Evolutionary conservation across 768 basidiomycete species (phyloP), one percentile per base, ranked within the genome.

Genomic region (Suillus variegatus): DNA sequence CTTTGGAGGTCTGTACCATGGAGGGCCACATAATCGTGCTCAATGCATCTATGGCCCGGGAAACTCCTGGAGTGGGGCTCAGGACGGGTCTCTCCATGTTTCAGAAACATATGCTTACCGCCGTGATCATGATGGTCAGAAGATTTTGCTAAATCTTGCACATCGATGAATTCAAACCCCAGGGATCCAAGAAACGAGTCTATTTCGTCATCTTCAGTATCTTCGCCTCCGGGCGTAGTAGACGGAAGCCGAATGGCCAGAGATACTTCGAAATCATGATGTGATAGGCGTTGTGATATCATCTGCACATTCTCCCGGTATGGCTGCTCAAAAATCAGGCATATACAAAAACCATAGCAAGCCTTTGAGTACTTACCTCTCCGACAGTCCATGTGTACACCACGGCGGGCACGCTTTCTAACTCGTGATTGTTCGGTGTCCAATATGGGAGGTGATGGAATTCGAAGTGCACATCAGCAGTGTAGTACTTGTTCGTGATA

Each of bases 21-120:
- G 89, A 90, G 5, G 93, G 89, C 93, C 93, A 95, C 89, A 94
- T 93, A 70, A 95, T 86, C 1, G 93, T 93, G 74, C 91, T 89
- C 52, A 95, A 78, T 13, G 93, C 91, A 71, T 93, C 92, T 22
- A 92, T 69, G 9, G 93, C 87, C 32, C 93, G 87, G 38, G 86
- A 84, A 41, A 93, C 82, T 20, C 78, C 87, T 86, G 56, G 43
- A 60, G 36, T 62, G 6, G 8, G 13, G 14, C 16, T 60, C 25
- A 43, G 18, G 25, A 38, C 1, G 25, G 3, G 10, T 32, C 10
- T 28, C 57, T 32, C 41, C 41, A 32, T 28, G 18, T 43, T 28
- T 43, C 8, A 43, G 18, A 43, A 60, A 35, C 41, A 41, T 41
- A 25, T 35, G 36, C 70, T 64, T 40, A 76, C 76, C 68, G 6